These are phyloP conservation scores for Mentha longifolia DNA, from an alignment of 257 asterid genomes.

Conservation along the genomic window DNA sequence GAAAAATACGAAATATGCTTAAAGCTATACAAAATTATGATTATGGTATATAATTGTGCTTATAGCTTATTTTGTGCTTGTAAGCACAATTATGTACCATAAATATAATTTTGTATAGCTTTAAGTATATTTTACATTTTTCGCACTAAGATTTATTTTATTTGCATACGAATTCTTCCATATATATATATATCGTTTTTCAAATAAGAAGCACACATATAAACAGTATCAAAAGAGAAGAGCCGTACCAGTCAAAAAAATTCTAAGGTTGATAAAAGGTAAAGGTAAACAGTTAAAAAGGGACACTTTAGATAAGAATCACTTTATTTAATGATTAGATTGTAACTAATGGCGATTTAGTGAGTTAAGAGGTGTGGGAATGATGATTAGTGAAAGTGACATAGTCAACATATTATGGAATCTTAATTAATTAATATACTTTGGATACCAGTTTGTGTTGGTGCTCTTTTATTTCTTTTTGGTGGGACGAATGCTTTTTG, in stretches of 20 bases:
- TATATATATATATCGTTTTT: no score
- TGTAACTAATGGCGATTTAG: conserved; percentile 18
- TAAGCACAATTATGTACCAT: no score
- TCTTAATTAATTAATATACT: conserved; percentile 16
- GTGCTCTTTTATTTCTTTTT: background rate
- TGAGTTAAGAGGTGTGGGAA: conserved; percentile 18
- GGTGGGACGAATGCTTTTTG: conserved; percentile 25
- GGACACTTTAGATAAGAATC: background rate
- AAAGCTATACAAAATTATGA: no score
- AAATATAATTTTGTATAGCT: no score
- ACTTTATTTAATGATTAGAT: conserved; percentile 21
- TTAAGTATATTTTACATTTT: no score
- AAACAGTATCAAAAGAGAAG: background rate
- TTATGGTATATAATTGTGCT: no score
- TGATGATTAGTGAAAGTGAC: conserved; percentile 25
- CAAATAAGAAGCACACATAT: no score
- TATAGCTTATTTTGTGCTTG: no score
- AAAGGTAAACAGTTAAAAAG: conserved; percentile 24
- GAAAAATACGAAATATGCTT: no score
- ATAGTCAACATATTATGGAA: conserved; percentile 29
- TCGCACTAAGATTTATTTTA: no score
- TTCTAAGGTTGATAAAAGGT: background rate
- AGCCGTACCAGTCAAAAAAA: conserved; percentile 18
- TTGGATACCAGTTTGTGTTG: conserved; percentile 33
- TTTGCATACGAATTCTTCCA: no score